Base-by-base conservation (phyloP, 768 basidiomycete genomes). In the Lentinula boryana region DNA sequence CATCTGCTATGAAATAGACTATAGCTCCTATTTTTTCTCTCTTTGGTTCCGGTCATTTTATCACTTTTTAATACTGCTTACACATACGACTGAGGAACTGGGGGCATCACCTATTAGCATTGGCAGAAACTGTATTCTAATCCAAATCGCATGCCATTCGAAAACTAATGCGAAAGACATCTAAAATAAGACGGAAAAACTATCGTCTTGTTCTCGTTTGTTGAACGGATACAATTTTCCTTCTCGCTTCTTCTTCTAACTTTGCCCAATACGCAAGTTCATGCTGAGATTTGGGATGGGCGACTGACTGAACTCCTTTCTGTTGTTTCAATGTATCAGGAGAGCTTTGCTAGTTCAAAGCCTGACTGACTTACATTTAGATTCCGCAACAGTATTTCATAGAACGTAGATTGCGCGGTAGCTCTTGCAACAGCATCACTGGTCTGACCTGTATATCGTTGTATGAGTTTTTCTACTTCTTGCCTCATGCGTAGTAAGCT, bases 181-280 rank as follows among this genome's bases (percentile, higher is more conserved):
- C 27, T 27, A 3, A 27, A 27, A 3, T 27, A 3, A 27, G 27
- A 27, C 27, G 27, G 27, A 27, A 27, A 60, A 31, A 58, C 33
- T 60, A 65, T 50, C 60, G 43, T 44, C 63, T 52, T 32, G 56
- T n/a, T 58, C 61, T 63, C 49, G 64, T 67, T 68, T 76, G 75
- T 40, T 72, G 70, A 1, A 70, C 69, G 41, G 76, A 69, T 60
- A 85, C 72, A 41, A 86, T 81, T 67, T 82, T 81, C 60, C 85
- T 75, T 64, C 81, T 77, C 38, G 91, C 85, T 65, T 91, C 87
- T 68, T 95, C 94, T 67, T 94, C 91, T 60, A 89, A 79, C 64
- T 92, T 85, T 3, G 89, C 82, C 90, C 94, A 97, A 71, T 87
- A 93, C 4, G 84, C 85, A 43, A 94, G 82, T 68, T 98, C 95